Evolutionary conservation across 2,329 filamentous ascomycete species (phyloP).

Genomic region (Atkinsonella texensis): DNA sequence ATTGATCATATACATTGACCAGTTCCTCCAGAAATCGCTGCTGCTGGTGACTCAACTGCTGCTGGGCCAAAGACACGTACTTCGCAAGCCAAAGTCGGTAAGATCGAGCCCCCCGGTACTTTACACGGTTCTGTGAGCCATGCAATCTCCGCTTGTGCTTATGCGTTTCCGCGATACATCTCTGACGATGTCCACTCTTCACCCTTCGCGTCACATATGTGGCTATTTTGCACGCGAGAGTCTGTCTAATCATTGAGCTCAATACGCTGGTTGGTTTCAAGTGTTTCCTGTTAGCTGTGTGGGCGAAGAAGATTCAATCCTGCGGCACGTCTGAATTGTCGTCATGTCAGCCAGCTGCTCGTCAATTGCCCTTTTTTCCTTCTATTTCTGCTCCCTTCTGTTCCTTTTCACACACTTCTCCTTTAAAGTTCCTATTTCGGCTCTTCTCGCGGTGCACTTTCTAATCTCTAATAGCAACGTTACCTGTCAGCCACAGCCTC

Average conservation of each 20-base stretch:
- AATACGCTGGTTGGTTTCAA: too few relatives aligned
- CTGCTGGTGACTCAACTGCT: not conserved
- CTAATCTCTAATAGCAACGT: not conserved
- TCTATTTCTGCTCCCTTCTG: not conserved
- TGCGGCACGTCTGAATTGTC: too few relatives aligned
- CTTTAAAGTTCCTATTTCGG: not conserved
- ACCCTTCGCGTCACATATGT: too few relatives aligned
- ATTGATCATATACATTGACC: not conserved
- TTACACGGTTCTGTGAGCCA: too few relatives aligned
- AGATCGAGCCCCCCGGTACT: not conserved
- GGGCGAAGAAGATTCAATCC: too few relatives aligned
- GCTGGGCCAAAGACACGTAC: not conserved
- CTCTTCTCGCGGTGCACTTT: not conserved
- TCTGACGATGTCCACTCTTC: too few relatives aligned
- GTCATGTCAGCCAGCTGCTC: too few relatives aligned
- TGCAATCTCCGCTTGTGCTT: not conserved
- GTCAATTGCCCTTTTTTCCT: not conserved
- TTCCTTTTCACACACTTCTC: not conserved
- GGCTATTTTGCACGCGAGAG: too few relatives aligned
- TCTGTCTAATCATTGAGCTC: too few relatives aligned
- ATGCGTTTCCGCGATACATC: too few relatives aligned
- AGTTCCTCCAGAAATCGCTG: not conserved
- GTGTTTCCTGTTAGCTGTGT: too few relatives aligned
- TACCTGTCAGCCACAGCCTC: not conserved
- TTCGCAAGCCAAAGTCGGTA: not conserved